Evolutionary conservation across 257 asterid species (phyloP), one percentile per base, ranked within the genome.

Genomic region (Mentha longifolia): DNA sequence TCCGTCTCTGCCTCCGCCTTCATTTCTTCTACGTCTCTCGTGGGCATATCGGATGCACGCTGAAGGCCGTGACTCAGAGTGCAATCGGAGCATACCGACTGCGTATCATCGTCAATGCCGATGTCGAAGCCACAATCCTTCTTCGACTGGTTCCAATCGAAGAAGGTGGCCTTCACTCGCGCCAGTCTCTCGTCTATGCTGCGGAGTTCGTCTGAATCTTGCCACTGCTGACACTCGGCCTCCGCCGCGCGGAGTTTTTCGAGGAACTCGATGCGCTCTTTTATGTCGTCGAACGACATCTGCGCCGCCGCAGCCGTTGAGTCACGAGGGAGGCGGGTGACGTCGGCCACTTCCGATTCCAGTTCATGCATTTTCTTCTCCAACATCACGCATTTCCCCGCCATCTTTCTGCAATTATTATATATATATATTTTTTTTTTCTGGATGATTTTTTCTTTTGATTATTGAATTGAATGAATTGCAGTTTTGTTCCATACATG

Each of bases 321-420:
- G 61, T 73, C 81, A 3, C 74, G 55, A 0, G 85, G 77, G 9
- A 69, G 78, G 68, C 81, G 71, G 79, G 49, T 65, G 49, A 85
- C 46, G 46, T 62, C 77, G 35, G 19, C 16, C 59, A 87, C 79
- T 75, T 85, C 83, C 39, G 81, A 31, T 55, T 88, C 92, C 17
- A 88, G 83, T 77, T 88, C 90, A 50, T 61, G 73, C 65, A 89
- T 76, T 85, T 83, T 88, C 86, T 81, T 86, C 73, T 76, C 81
- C 79, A 88, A 25, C 57, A 74, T 60, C 3, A 30, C 73, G 50
- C 69, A 77, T 57, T 65, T 70, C 60, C 64, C 69, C 12, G 78
- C 22, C 90, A 73, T 57, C 77, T 81, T 81, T 65, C n/a, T 43
- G 45, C 35, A 22, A 20, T 7, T 10, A 11, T 8, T 15, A 0